Evolutionary conservation across 768 basidiomycete species (phyloP).

Genomic region (Boletus reticulatus): DNA sequence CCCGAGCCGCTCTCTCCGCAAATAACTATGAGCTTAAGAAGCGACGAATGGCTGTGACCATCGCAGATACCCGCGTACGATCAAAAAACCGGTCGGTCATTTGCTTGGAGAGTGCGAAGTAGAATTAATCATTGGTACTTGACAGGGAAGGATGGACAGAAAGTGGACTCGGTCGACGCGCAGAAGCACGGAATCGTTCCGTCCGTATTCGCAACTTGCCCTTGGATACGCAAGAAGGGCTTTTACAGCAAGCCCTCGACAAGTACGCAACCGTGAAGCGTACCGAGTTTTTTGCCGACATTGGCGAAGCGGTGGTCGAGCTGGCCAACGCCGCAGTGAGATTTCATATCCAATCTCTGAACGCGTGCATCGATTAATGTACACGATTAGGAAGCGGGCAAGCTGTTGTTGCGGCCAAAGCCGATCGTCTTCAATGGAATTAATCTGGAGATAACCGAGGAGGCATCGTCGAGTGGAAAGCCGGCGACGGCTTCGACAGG

Average conservation of each 20-base stretch:
- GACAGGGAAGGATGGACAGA: slow-evolving; percentile 45
- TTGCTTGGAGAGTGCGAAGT: background rate
- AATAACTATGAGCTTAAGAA: slow-evolving; percentile 90
- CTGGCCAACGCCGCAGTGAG: slow-evolving; percentile 65
- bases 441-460: slow-evolving; percentile 58
- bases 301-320: slow-evolving; percentile 61
- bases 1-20: slow-evolving; percentile 65
- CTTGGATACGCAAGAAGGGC: slow-evolving; percentile 77
- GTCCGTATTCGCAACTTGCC: slow-evolving; percentile 78
- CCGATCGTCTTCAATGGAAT: slow-evolving; percentile 69
- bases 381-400: slow-evolving; percentile 71
- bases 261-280: slow-evolving; percentile 70
- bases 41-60: slow-evolving; percentile 84
- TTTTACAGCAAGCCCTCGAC: slow-evolving; percentile 87
- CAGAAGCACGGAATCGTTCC: slow-evolving; percentile 65
- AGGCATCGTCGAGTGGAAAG: slow-evolving; percentile 36
- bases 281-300: slow-evolving; percentile 68
- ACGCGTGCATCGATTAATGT: background rate
- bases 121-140: background rate
- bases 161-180: slow-evolving; percentile 52
- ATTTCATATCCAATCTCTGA: background rate
- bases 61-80: slow-evolving; percentile 71
- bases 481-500: slow-evolving; percentile 38
- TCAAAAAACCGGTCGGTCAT: slow-evolving; percentile 48
- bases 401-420: slow-evolving; percentile 67